These are phyloP conservation scores for Entomophthora muscae DNA, from an alignment of 371 early-diverging fungal species.

Conservation along the genomic window DNA sequence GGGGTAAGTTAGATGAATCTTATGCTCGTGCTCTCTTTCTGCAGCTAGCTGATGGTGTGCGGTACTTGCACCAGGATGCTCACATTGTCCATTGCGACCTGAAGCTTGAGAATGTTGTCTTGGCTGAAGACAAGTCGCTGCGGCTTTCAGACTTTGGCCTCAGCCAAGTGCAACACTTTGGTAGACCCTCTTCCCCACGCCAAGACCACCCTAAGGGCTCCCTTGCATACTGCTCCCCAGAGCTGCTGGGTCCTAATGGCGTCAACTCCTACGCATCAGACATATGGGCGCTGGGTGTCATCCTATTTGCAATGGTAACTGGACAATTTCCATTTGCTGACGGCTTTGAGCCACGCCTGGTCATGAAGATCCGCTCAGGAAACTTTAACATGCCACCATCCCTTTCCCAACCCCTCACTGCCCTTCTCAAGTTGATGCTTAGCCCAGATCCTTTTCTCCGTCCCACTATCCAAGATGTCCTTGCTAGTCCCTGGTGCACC, in stretches of 20 bases:
- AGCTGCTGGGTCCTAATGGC: constrained; percentile 27
- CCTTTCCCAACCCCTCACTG: background rate
- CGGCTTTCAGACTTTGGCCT: constrained; percentile 87
- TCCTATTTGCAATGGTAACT: constrained; percentile 48
- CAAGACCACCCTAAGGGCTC: constrained; percentile 24
- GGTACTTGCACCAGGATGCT: constrained; percentile 57
- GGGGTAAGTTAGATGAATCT: constrained; percentile 18
- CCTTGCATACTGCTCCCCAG: constrained; percentile 61
- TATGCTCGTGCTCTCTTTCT: constrained; percentile 29
- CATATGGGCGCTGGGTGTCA: constrained; percentile 70
- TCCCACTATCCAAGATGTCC: constrained; percentile 1
- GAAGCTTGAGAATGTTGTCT: constrained; percentile 82
- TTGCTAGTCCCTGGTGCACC: constrained; percentile 4
- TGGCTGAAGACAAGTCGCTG: constrained; percentile 24
- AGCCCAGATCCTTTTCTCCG: background rate
- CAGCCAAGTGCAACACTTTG: constrained; percentile 9
- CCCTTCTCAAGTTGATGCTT: background rate
- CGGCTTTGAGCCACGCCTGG: constrained; percentile 5
- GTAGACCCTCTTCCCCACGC: background rate
- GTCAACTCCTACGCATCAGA: constrained; percentile 19
- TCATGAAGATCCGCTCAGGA: constrained; percentile 5
- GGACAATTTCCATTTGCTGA: constrained; percentile 48
- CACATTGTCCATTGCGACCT: constrained; percentile 77
- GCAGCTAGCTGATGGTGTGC: constrained; percentile 51
- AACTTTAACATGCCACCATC: background rate